Percentiles rank a stretch among this genome's conserved stretches.
Evolutionary conservation across 371 early-diverging fungal species (phyloP).

Genomic region (Lichtheimia corymbifera): DNA sequence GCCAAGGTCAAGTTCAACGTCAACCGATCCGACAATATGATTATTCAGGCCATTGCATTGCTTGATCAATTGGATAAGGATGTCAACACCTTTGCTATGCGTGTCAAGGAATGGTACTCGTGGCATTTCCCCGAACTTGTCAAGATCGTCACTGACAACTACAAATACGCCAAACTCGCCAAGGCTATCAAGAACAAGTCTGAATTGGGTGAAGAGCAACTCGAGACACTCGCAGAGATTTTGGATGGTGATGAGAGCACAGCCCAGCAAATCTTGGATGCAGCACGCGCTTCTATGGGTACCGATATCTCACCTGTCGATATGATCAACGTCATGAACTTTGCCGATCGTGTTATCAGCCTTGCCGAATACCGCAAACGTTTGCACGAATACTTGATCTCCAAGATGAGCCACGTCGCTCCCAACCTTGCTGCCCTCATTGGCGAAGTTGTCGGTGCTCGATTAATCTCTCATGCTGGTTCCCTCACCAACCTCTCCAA

Average conservation of each 20-base stretch:
- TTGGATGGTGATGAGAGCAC: constrained; percentile 65
- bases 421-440: constrained; percentile 98
- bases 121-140: constrained; percentile 99
- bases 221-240: constrained; percentile 77
- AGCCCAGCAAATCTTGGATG: constrained; percentile 86
- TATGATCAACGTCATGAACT: constrained; percentile 91
- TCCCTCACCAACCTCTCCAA: constrained; percentile 90
- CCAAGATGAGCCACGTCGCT: constrained; percentile 96
- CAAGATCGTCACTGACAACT: constrained; percentile 93
- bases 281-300: constrained; percentile 96
- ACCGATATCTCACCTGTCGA: constrained; percentile 91
- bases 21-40: constrained; percentile 92
- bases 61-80: constrained; percentile 95
- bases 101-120: constrained; percentile 94
- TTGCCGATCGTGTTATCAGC: constrained; percentile 92
- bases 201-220: constrained; percentile 73
- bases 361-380: constrained; percentile 91
- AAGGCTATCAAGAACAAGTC: constrained; percentile 91
- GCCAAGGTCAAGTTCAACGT: constrained; percentile 99
- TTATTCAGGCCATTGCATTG: constrained; percentile 88
- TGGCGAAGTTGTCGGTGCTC: constrained; percentile 94
- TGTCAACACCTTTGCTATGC: constrained; percentile 92
- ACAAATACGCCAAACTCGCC: constrained; percentile 85
- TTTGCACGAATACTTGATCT: constrained; percentile 88
- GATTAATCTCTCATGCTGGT: constrained; percentile 91